Evolutionary conservation across 768 basidiomycete genomes (phyloP), one percentile per base, ranked within the genome.

Genomic region (Mycena vulgaris): DNA sequence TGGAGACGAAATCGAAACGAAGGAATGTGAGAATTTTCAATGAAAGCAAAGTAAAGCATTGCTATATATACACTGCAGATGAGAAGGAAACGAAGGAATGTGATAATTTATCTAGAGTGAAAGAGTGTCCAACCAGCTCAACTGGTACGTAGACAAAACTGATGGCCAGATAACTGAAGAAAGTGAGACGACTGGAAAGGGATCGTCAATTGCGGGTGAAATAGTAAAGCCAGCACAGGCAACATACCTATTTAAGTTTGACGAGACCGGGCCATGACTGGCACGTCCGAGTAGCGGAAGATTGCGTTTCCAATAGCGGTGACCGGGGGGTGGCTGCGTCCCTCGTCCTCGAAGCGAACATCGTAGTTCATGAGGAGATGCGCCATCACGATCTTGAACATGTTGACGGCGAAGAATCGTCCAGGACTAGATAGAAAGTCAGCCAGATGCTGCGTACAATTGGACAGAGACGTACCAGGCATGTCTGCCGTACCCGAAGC

Each of bases 401-500:
- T 51, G 30, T 58, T 74, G 9, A 71, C 64, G 21, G 69, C 73
- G 51, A 74, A 74, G 57, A 74, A 74, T 19, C 73, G 42, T 16
- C 69, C 73, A 23, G 55, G 55, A 27, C 55, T 57, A 28, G 37
- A 57, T 35, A n/a, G 33, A 35, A 35, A 35, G 33, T 35, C 33
- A 35, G 33, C 33, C 35, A 40, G 27, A 33, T 39, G 45, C n/a
- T 30, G 25, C 33, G 21, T 14, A 37, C 33, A 35, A 35, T 35
- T 35, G 33, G 33, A 35, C 33, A 63, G 31, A 51, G 39, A 59
- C 70, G 55, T 58, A 71, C 73, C 69, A 74, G 23, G 72, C 72
- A 63, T 75, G 74, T 45, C 63, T 62, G n/a, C 74, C 74, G 47
- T 63, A 31, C 27, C 74, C 74, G 42, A 75, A 75, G 27, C 63